Evolutionary conservation across 805 yeast species (phyloP).

Genomic region (Starmerella ratchasimensis): DNA sequence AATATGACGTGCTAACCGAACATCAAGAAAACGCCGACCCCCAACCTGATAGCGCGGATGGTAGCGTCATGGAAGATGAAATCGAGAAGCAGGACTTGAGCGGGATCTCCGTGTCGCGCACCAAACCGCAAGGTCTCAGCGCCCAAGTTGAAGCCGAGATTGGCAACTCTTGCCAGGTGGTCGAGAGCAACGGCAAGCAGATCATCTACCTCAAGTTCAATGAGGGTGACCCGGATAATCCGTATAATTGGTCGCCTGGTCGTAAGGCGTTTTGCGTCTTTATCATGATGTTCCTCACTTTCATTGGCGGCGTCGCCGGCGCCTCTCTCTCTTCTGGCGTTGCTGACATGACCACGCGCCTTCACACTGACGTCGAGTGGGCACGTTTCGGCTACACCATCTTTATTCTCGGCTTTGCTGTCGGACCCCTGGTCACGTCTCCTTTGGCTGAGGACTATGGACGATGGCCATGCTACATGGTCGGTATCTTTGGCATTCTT

Average conservation of each 20-base stretch:
- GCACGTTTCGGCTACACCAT: conserved; percentile 42
- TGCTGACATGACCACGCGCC: conserved; percentile 47
- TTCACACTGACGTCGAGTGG: conserved; percentile 56
- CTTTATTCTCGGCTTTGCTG: conserved; percentile 47
- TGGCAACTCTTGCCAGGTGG: not conserved
- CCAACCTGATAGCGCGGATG: too few species aligned
- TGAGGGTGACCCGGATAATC: conserved; percentile 81
- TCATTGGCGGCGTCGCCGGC: conserved; percentile 84
- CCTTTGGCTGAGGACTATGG: conserved; percentile 47
- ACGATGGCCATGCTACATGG: conserved; percentile 34
- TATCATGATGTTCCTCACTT: conserved; percentile 53
- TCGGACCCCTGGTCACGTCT: conserved; percentile 48
- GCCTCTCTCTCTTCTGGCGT: conserved; percentile 81
- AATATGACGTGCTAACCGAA: conserved; percentile 5
- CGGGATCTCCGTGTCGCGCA: not conserved
- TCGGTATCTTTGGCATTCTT: conserved; percentile 31
- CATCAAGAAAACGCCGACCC: conserved; percentile 6
- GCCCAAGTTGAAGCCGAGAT: not conserved
- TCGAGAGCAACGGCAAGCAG: conserved; percentile 9
- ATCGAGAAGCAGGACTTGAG: not conserved
- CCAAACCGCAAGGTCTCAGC: too few species aligned
- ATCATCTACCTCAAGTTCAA: conserved; percentile 47
- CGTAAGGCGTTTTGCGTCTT: conserved; percentile 39
- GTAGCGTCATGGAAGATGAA: not conserved
- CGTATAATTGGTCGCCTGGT: conserved; percentile 60